phyloP scores from a whole-genome alignment of 495 filamentous ascomycete species.

The Penicillium paradoxum region DNA sequence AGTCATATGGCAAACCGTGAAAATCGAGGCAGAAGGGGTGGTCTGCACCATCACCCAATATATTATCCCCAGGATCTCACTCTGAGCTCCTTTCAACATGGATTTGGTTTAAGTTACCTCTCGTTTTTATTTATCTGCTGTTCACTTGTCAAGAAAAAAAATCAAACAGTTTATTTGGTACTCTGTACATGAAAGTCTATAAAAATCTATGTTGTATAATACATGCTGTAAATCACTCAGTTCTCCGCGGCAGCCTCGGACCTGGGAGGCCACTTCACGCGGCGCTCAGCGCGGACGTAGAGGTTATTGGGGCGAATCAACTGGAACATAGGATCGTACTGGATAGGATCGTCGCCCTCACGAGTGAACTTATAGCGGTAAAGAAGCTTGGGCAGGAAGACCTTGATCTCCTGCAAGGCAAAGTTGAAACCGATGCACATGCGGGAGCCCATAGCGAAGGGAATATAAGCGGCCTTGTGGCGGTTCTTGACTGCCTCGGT shows the following conservation, averaged over 20 bases:
- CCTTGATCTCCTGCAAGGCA: conserved; percentile 49
- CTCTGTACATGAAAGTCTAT: too few species aligned
- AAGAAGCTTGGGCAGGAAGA: conserved; percentile 45
- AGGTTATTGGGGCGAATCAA: conserved; percentile 49
- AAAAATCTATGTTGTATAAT: background rate
- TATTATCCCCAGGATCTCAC: too few species aligned
- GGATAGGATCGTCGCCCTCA: conserved; percentile 34
- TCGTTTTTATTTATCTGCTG: too few species aligned
- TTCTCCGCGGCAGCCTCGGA: background rate
- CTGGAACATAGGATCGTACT: conserved; percentile 53
- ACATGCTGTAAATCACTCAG: background rate
- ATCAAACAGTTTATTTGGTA: background rate
- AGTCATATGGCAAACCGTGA: too few species aligned
- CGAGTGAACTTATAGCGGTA: conserved; percentile 47
- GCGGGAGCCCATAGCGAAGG: conserved; percentile 46
- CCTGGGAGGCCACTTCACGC: conserved; percentile 21
- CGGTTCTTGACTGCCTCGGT: conserved; percentile 41
- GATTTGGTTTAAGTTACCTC: too few species aligned
- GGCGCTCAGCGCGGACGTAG: conserved; percentile 40
- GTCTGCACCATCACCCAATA: too few species aligned
- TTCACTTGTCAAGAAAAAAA: too few species aligned
- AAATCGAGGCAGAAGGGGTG: too few species aligned
- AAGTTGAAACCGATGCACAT: conserved; percentile 56
- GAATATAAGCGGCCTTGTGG: conserved; percentile 42
- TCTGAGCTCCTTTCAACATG: too few species aligned